Evolutionary conservation across 2,329 filamentous ascomycete genomes (phyloP).

Genomic region (Hawksworthiomyces lignivorus): DNA sequence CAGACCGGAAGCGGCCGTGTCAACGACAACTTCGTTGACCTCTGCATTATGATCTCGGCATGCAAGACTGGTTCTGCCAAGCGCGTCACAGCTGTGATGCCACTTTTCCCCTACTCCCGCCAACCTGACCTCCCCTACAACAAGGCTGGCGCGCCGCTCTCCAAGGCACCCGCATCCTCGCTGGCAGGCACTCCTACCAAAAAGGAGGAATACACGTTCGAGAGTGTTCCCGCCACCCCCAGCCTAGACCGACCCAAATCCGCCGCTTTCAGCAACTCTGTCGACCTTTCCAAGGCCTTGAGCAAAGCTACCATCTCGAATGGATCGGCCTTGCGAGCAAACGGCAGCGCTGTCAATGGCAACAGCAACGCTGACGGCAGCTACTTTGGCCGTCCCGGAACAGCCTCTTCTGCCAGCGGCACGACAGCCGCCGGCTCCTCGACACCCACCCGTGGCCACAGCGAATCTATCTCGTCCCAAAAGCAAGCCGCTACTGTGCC

Average conservation of each 20-base stretch:
- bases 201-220: slow-evolving; percentile 71
- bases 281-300: slow-evolving; percentile 68
- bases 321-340: slow-evolving; percentile 24
- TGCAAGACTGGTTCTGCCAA: slow-evolving; percentile 81
- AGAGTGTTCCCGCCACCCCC: slow-evolving; percentile 84
- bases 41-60: slow-evolving; percentile 96
- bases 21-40: slow-evolving; percentile 94
- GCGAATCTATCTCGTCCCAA: slow-evolving; percentile 31
- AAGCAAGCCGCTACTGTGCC: slow-evolving; percentile 21
- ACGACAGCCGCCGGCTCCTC: slow-evolving; percentile 26
- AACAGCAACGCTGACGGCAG: background rate
- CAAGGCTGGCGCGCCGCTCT: slow-evolving; percentile 83
- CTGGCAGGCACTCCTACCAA: slow-evolving; percentile 25
- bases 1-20: slow-evolving; percentile 87
- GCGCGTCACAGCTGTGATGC: slow-evolving; percentile 86
- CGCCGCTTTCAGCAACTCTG: slow-evolving; percentile 56
- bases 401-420: slow-evolving; percentile 17
- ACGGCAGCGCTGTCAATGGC: slow-evolving; percentile 25
- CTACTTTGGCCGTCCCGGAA: slow-evolving; percentile 3
- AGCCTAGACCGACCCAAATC: slow-evolving; percentile 63
- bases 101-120: slow-evolving; percentile 92
- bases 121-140: slow-evolving; percentile 97
- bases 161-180: slow-evolving; percentile 48
- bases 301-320: slow-evolving; percentile 56
- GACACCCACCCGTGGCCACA: slow-evolving; percentile 27